Conservation (phyloP, 148 eudicot genomes). For the Rhododendron vialii region DNA sequence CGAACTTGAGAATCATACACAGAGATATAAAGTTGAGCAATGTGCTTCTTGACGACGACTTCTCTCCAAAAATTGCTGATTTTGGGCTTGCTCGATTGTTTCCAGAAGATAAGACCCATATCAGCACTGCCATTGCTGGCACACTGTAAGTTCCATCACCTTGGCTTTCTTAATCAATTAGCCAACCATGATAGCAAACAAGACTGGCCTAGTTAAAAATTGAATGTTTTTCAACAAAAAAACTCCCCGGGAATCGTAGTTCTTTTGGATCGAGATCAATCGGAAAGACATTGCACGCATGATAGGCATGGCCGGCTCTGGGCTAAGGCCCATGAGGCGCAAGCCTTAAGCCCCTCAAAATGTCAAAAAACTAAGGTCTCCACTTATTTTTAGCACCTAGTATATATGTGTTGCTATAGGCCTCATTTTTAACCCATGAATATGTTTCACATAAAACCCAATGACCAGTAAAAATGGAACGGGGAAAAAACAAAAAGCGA, state of each 20-base stretch:
- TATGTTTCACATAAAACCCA: too few species aligned
- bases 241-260: not conserved
- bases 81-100: slow-evolving; percentile 53
- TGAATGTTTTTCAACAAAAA: not conserved
- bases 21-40: slow-evolving; percentile 57
- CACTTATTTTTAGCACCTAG: too few species aligned
- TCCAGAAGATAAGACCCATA: slow-evolving; percentile 47
- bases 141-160: slow-evolving; percentile 39
- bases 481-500: too few species aligned
- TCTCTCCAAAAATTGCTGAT: slow-evolving; percentile 56
- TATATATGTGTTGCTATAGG: too few species aligned
- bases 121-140: slow-evolving; percentile 61
- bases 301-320: not conserved
- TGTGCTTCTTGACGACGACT: slow-evolving; percentile 39
- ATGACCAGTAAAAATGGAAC: too few species aligned
- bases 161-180: not conserved
- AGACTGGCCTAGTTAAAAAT: not conserved
- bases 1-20: slow-evolving; percentile 46
- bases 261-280: not conserved
- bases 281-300: not conserved
- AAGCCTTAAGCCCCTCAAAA: too few species aligned
- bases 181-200: not conserved
- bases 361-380: too few species aligned
- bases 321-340: too few species aligned
- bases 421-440: too few species aligned